Evolutionary conservation across 441 rosid species (phyloP).

Genomic region (Corymbia citriodora): DNA sequence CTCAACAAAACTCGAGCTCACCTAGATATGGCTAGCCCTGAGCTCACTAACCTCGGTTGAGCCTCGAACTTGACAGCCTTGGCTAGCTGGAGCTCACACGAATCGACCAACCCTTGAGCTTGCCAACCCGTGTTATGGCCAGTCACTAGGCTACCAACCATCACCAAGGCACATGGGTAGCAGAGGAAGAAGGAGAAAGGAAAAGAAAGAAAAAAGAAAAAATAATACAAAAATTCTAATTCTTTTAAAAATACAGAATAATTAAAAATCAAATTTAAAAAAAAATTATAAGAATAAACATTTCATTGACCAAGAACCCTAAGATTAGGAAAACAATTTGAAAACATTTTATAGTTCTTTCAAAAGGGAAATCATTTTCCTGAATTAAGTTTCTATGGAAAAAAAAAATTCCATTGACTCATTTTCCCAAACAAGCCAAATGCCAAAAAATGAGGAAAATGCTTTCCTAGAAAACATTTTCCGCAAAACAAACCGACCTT

Average conservation of each 20-base stretch:
- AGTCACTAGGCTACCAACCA: too few species aligned
- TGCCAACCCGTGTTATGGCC: fast-evolving
- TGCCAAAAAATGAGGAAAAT: neutral
- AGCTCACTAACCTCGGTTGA: neutral
- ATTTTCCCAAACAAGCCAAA: neutral
- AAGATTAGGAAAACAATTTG: neutral
- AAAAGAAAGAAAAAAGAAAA: too few species aligned
- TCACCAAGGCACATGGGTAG: too few species aligned
- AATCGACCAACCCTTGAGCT: neutral
- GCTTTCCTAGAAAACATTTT: too few species aligned
- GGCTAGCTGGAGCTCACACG: neutral
- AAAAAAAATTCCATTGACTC: neutral
- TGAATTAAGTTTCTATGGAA: neutral
- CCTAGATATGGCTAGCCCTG: neutral
- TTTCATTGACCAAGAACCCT: neutral
- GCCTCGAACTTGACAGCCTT: neutral
- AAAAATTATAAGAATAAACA: too few species aligned
- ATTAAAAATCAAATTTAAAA: too few species aligned
- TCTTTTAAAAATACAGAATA: neutral
- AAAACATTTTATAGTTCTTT: neutral
- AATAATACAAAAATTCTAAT: too few species aligned
- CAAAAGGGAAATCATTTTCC: neutral
- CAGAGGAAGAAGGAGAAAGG: neutral
- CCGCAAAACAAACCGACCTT: neutral
- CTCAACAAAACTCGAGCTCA: neutral